Conservation (phyloP, 331 rosid genomes). For the Cydonia oblonga region DNA sequence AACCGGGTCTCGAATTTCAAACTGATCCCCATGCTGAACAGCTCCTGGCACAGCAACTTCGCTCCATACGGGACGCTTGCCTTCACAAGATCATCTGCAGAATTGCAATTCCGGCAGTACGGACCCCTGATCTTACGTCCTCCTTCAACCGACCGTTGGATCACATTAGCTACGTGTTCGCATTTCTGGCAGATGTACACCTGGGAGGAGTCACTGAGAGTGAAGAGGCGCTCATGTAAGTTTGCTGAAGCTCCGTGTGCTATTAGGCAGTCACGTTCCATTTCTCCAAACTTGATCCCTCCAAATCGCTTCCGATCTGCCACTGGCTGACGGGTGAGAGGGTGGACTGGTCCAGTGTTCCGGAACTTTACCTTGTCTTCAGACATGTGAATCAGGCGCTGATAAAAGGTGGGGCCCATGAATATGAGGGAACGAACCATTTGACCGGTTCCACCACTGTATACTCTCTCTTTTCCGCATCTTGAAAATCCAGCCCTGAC, state of each 20-base stretch:
- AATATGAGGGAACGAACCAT: conserved; percentile 76
- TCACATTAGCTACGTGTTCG: conserved; percentile 62
- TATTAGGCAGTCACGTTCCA: conserved; percentile 97
- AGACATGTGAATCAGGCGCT: conserved; percentile 88
- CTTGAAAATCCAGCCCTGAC: conserved; percentile 79
- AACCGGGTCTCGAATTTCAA: conserved; percentile 66
- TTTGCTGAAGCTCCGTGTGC: conserved; percentile 98
- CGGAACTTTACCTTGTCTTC: conserved; percentile 93
- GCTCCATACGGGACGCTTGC: conserved; percentile 89
- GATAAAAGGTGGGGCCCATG: conserved; percentile 98
- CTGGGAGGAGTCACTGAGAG: conserved; percentile 85
- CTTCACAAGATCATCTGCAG: conserved; percentile 62
- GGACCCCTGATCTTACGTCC: conserved; percentile 89
- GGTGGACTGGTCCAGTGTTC: conserved; percentile 97
- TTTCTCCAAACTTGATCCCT: conserved; percentile 93
- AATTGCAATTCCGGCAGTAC: conserved; percentile 61
- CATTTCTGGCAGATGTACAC: conserved; percentile 69
- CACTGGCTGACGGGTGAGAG: conserved; percentile 90
- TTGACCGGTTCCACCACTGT: conserved; percentile 86
- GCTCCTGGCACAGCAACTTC: conserved; percentile 79
- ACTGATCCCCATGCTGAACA: conserved; percentile 88
- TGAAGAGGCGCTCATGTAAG: conserved; percentile 82
- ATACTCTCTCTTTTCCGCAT: conserved; percentile 92
- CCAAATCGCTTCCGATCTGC: conserved; percentile 97
- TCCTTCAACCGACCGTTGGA: conserved; percentile 54